Percentiles rank a stretch among this genome's conserved stretches.
phyloP scores from a whole-genome alignment of 495 filamentous ascomycete species.

The Xylaria acuta region DNA sequence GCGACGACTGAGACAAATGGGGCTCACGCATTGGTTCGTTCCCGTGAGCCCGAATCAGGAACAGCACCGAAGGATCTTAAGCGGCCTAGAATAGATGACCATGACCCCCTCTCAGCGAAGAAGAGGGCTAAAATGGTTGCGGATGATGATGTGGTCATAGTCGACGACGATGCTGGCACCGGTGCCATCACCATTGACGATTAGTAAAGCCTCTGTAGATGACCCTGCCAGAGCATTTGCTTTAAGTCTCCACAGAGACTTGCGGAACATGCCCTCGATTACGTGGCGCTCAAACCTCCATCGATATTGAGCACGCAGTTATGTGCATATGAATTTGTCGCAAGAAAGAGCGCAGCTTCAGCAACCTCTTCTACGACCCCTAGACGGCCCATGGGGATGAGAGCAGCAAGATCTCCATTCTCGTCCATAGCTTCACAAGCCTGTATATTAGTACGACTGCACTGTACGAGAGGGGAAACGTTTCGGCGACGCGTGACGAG shows the following conservation, averaged over 20 bases:
- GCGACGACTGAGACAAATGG: slow-evolving; percentile 42
- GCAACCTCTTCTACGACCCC: slow-evolving; percentile 74
- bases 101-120: slow-evolving; percentile 43
- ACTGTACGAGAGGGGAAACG: slow-evolving; percentile 27
- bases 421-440: slow-evolving; percentile 36
- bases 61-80: slow-evolving; percentile 40
- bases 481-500: slow-evolving; percentile 11
- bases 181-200: slow-evolving; percentile 81
- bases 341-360: slow-evolving; percentile 80
- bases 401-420: slow-evolving; percentile 37
- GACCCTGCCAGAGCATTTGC: neutral
- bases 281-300: slow-evolving; percentile 76
- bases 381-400: slow-evolving; percentile 73
- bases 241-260: neutral
- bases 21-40: slow-evolving; percentile 36
- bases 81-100: slow-evolving; percentile 44
- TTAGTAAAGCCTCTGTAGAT: slow-evolving; percentile 31
- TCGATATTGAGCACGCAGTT: slow-evolving; percentile 88
- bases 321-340: slow-evolving; percentile 78
- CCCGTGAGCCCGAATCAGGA: slow-evolving; percentile 34
- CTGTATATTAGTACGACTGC: slow-evolving; percentile 42
- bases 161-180: slow-evolving; percentile 63
- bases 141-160: slow-evolving; percentile 52
- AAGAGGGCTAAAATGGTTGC: slow-evolving; percentile 49
- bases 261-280: slow-evolving; percentile 22